Base-by-base conservation (phyloP, 352 stramenopile species). In the Elongisporangium undulatum region DNA sequence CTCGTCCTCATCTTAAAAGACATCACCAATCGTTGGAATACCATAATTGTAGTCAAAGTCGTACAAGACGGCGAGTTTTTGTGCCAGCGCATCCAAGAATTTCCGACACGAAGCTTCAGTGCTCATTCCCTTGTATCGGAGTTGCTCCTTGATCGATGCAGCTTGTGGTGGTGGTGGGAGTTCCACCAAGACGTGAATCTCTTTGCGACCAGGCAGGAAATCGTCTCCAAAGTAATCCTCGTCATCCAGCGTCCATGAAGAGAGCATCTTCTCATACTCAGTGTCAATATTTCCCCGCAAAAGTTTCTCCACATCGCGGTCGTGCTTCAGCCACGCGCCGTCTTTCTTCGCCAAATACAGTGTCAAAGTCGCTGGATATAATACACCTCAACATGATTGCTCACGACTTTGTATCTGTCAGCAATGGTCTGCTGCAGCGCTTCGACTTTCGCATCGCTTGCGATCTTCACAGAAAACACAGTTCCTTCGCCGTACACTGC, bases 401-500 rank as follows among this genome's bases (percentile, higher is more conserved):
- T 4, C 5, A 39, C 0, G 55, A 23, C 22, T 7, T 20, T 55
- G 39, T 22, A 49, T 22, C 53, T 55, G 49, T 26, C 45, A 8
- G 48, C 41, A 17, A 64, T 69, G 48, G 59, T 56, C 53, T 55
- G 15, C 50, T 66, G 67, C 49, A 74, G 62, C 50, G 59, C 59
- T 0, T 50, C 19, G 48, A 74, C 67, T 41, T 65, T 48, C 23
- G 63, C 62, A 64, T 66, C 49, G 24, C 15, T 59, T 19, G 34
- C n/a, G 9, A 74, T 68, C 23, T 68, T 39, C 15, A 72, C 55
- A 34, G 56, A 55, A 22, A 72, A 68, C 15, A 70, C 49, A 7
- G 6, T 66, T 34, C 53, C 59, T 64, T 74, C 55, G 56, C 63
- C 62, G n/a, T 74, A 70, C 51, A 69, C 62, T 16, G 20, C 61